Evolutionary conservation across 2,329 filamentous ascomycete genomes (phyloP).

Genomic region (Epichloe bromicola): DNA sequence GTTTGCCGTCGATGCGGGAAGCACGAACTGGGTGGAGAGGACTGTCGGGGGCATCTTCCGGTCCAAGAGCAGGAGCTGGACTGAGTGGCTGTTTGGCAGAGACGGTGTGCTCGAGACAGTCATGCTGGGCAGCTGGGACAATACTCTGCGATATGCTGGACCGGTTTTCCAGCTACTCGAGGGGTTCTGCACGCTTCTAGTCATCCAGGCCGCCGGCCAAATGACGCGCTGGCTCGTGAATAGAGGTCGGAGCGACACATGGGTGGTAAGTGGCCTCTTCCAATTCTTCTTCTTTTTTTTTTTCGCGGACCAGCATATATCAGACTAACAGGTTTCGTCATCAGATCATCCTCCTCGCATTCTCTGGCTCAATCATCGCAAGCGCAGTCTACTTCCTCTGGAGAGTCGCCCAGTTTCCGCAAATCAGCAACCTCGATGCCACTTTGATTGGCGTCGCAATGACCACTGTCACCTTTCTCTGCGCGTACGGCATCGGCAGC

Average conservation of each 20-base stretch:
- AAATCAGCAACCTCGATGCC: constrained; percentile 84
- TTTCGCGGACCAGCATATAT: constrained; percentile 7
- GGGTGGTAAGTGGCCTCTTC: constrained; percentile 58
- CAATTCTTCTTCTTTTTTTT: neutral
- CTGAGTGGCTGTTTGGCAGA: constrained; percentile 80
- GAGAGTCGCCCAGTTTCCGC: constrained; percentile 86
- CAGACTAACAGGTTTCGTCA: constrained; percentile 16
- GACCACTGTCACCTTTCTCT: constrained; percentile 84
- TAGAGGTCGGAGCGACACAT: constrained; percentile 81
- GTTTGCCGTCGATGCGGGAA: constrained; percentile 81
- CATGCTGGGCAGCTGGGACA: constrained; percentile 81
- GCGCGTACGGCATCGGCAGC: constrained; percentile 85
- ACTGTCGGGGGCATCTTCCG: constrained; percentile 59
- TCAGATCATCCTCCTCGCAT: constrained; percentile 74
- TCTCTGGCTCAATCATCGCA: constrained; percentile 84
- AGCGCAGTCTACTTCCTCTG: constrained; percentile 94
- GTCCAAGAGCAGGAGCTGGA: constrained; percentile 50
- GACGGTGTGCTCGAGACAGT: constrained; percentile 69
- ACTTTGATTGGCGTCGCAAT: constrained; percentile 86
- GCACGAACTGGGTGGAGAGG: constrained; percentile 66
- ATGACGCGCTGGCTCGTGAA: constrained; percentile 94
- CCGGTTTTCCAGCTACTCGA: constrained; percentile 90
- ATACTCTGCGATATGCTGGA: constrained; percentile 74
- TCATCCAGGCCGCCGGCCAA: constrained; percentile 90
- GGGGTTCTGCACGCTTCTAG: constrained; percentile 89